A percentile compares a stretch with the other conserved stretches of the same genome.
These are phyloP conservation scores for Cutaneotrichosporon dermatis DNA, from an alignment of 1,284 basidiomycete species.

Conservation along the genomic window DNA sequence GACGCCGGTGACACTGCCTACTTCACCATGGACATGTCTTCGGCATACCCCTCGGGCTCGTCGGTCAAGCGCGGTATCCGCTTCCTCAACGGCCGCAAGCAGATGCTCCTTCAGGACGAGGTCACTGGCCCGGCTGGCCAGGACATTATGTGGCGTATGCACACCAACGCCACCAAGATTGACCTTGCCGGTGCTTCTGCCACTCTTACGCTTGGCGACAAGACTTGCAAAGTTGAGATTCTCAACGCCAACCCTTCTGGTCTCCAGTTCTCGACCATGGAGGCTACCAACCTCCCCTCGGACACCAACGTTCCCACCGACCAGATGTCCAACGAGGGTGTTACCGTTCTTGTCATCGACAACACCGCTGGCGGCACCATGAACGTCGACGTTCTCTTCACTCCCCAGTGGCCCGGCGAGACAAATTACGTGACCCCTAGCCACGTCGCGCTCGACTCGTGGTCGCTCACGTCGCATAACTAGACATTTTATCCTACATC, in stretches of 20 bases:
- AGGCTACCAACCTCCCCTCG: constrained; percentile 29
- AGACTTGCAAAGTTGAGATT: constrained; percentile 55
- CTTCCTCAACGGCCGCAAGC: constrained; percentile 75
- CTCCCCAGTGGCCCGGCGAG: constrained; percentile 71
- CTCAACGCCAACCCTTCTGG: constrained; percentile 51
- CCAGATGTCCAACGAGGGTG: constrained; percentile 72
- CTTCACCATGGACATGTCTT: constrained; percentile 73
- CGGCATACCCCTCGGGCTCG: constrained; percentile 61
- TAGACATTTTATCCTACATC: too few species aligned
- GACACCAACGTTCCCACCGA: constrained; percentile 32
- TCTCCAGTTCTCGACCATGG: constrained; percentile 40
- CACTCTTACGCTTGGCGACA: constrained; percentile 61
- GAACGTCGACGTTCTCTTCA: constrained; percentile 74
- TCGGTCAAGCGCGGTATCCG: constrained; percentile 76
- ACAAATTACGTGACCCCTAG: constrained; percentile 60
- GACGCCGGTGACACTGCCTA: constrained; percentile 71
- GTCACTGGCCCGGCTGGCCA: constrained; percentile 55
- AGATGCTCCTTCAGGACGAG: constrained; percentile 89
- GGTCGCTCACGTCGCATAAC: constrained; percentile 67
- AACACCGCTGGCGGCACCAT: constrained; percentile 64
- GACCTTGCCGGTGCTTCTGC: constrained; percentile 35
- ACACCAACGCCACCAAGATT: constrained; percentile 65
- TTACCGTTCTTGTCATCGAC: constrained; percentile 70
- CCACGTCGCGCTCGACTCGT: constrained; percentile 60
- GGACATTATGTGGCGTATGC: constrained; percentile 82